Base-by-base conservation (phyloP, 768 basidiomycete species). In the Leccinum pellstonianum region DNA sequence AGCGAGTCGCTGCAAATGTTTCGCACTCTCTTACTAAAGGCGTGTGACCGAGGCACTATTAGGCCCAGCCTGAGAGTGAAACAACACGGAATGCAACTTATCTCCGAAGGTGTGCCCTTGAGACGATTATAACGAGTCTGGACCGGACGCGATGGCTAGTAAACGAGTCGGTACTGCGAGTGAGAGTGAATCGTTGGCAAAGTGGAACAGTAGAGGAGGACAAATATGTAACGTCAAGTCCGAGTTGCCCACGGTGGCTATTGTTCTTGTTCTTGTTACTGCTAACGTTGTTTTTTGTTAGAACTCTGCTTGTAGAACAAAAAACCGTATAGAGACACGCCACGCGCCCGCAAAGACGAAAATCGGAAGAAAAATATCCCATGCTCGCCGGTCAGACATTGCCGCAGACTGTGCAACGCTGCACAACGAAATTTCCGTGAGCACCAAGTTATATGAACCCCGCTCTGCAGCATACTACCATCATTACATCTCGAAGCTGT, bases 71-170 rank as follows among this genome's bases (percentile, higher is more conserved):
- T 23, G 21, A 23, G 21, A 23, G 21, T 23, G 21, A 23, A 23
- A 23, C 21, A 23, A 23, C 21, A 23, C 21, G 21, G 21, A 23
- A 23, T 23, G 21, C 21, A 23, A 23, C 21, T 23, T 23, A 23
- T 23, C 21, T 23, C 21, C 21, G 21, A 23, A 23, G 50, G 53
- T 68, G 52, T 19, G 38, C 14, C 29, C 33, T 31, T 19, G 14
- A 60, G 47, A 59, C 48, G 50, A 58, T 56, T 57, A 64, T 3
- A 60, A 52, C 31, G 62, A 71, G 69, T 62, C 61, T 23, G 31
- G 11, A 29, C 19, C 15, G 37, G 56, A 64, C 64, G 61, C 64
- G 57, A 60, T 21, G 47, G 47, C 59, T 46, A 56, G 29, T 52
- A 55, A 68, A 59, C 46, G 53, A 38, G 62, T 70, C 48, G 55